Conservation (phyloP, 306 rosid genomes). For the Castanea crenata region DNA sequence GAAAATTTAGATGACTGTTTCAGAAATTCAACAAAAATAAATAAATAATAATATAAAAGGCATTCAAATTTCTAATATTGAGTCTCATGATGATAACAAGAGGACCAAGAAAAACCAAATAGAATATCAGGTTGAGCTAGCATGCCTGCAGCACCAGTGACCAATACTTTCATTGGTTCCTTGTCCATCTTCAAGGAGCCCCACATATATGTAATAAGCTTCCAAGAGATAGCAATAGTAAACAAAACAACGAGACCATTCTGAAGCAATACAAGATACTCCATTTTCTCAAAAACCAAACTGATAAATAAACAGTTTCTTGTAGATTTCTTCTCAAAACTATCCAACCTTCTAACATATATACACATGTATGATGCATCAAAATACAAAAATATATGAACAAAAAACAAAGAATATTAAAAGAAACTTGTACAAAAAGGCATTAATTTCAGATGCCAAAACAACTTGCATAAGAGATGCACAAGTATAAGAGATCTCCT, state of each 20-base stretch:
- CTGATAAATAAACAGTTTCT: slow-evolving; percentile 27
- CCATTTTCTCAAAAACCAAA: slow-evolving; percentile 32
- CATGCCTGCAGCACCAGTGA: slow-evolving; percentile 93
- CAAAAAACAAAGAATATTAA: slow-evolving; percentile 30
- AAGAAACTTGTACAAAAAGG: slow-evolving; percentile 28
- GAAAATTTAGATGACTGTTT: neutral
- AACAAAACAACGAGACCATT: slow-evolving; percentile 49
- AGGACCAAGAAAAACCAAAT: neutral
- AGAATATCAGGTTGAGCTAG: neutral
- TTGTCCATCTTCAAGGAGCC: slow-evolving; percentile 53
- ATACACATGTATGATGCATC: neutral
- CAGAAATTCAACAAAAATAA: neutral
- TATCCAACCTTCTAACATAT: neutral
- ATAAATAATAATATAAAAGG: neutral
- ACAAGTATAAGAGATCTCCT: slow-evolving; percentile 10
- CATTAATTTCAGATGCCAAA: slow-evolving; percentile 45
- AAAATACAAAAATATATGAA: neutral
- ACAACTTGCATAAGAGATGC: slow-evolving; percentile 42
- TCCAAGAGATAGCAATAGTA: slow-evolving; percentile 59
- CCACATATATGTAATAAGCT: slow-evolving; percentile 61
- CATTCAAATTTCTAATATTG: neutral
- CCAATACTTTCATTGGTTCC: slow-evolving; percentile 70
- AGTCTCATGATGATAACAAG: neutral
- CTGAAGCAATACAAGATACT: slow-evolving; percentile 32
- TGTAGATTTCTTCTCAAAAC: slow-evolving; percentile 17